Evolutionary conservation across 2,329 filamentous ascomycete genomes (phyloP), one percentile per base, ranked within the genome.

Genomic region (Colletotrichum sp.): DNA sequence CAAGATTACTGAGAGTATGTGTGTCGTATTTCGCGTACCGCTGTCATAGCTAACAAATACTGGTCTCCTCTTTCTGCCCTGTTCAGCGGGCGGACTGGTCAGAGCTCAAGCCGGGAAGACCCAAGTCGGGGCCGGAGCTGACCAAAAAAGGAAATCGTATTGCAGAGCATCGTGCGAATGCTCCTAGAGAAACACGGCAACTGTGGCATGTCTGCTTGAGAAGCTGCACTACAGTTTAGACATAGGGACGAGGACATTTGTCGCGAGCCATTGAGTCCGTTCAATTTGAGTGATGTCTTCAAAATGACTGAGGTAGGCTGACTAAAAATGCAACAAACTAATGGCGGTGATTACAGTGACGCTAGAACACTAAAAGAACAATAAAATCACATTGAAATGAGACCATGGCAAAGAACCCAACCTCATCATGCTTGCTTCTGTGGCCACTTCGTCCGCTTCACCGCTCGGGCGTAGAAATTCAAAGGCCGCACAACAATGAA

Each of bases 391-490:
- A 39, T n/a, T 27, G 8, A 32, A 9, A 9, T 64, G 6, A 36
- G 5, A 4, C n/a, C 44, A 8, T 52, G 12, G n/a, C 44, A 7
- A 6, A 49, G 11, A 4, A 8, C 1, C 44, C n/a, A 13, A 3
- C 11, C n/a, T 15, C 15, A 1, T 49, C 52, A 68, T 15, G 12
- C 8, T 13, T 62, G n/a, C 19, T 61, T 71, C 7, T 39, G 15
- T 3, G 72, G 72, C 72, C 72, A 71, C 12, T 11, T 27, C 4
- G 72, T 75, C 3, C 68, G 25, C 19, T 9, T 70, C 11, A 71
- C 29, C 6, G 72, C 67, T 25, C 67, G 13, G 11, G 69, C 78
- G 34, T 80, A 81, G 16, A 80, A 79, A 57, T 80, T 80, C 36
- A 78, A 59, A 2, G 80, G 78, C 44, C 78, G 67, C 6, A 78